Evolutionary conservation across 257 asterid species (phyloP).

Genomic region (Solanum rostratum): DNA sequence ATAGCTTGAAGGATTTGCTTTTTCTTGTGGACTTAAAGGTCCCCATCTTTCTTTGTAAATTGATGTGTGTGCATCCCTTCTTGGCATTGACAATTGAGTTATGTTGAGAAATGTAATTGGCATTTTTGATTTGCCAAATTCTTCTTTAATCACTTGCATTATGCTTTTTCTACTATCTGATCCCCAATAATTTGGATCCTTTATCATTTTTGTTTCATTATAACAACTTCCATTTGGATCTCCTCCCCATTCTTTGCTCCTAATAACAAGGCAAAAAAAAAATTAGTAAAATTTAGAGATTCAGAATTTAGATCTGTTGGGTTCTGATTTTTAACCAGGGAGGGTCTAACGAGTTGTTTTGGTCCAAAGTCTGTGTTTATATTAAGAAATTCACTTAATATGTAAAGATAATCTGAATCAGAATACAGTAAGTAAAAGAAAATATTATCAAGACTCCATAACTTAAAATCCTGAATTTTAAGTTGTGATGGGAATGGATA

Average conservation of each 20-base stretch:
- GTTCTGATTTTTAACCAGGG: neutral
- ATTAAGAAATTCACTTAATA: neutral
- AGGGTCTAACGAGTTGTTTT: neutral
- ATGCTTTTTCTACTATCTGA: conserved; percentile 1
- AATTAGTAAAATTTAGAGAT: neutral
- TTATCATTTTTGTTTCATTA: neutral
- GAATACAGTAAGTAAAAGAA: neutral
- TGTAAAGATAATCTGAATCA: neutral
- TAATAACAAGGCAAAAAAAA: neutral
- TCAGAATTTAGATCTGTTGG: neutral
- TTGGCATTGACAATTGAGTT: conserved; percentile 40
- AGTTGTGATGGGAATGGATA: neutral
- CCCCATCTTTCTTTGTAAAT: conserved; percentile 44
- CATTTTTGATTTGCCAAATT: conserved; percentile 22
- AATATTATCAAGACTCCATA: neutral
- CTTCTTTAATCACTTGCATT: neutral
- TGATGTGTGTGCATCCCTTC: conserved; percentile 74
- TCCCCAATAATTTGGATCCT: neutral
- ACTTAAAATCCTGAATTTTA: neutral
- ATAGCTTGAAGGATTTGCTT: conserved; percentile 34
- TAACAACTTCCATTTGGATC: neutral
- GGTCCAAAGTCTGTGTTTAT: neutral
- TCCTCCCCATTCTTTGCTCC: conserved; percentile 2
- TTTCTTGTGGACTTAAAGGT: conserved; percentile 28
- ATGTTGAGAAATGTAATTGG: conserved; percentile 58